phyloP scores from a whole-genome alignment of 768 basidiomycete species.

The Auricularia auricula-judae region DNA sequence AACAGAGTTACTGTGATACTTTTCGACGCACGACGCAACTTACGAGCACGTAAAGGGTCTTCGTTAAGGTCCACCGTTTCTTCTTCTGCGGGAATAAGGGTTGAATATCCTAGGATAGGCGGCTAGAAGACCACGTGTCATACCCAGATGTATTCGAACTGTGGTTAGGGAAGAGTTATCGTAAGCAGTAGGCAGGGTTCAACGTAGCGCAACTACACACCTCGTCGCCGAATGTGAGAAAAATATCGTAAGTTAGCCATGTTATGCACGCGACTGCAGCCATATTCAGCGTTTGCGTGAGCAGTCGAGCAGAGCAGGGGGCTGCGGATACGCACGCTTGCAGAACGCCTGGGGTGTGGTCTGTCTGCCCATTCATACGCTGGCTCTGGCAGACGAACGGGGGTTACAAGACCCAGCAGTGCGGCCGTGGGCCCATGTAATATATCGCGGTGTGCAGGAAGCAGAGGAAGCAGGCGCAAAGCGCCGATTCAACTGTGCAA shows the following conservation, averaged over 20 bases:
- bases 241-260: neutral
- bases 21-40: neutral
- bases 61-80: neutral
- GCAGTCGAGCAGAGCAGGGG: neutral
- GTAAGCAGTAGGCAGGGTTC: no score
- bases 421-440: no score
- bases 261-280: neutral
- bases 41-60: neutral
- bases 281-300: neutral
- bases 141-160: neutral
- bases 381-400: no score
- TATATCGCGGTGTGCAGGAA: no score
- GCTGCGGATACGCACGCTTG: neutral
- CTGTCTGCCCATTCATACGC: neutral
- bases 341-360: neutral
- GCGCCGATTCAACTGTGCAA: no score
- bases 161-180: neutral
- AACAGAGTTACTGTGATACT: neutral
- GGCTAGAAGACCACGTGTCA: neutral
- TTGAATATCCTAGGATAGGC: neutral
- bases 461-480: no score
- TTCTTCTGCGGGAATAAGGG: neutral
- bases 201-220: neutral
- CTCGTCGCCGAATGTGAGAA: neutral
- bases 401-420: no score